A percentile compares a stretch with the other conserved stretches of the same genome.
Evolutionary conservation across 176 grass and related monocot genomes (phyloP).

Genomic region (Phoenix roebelenii): DNA sequence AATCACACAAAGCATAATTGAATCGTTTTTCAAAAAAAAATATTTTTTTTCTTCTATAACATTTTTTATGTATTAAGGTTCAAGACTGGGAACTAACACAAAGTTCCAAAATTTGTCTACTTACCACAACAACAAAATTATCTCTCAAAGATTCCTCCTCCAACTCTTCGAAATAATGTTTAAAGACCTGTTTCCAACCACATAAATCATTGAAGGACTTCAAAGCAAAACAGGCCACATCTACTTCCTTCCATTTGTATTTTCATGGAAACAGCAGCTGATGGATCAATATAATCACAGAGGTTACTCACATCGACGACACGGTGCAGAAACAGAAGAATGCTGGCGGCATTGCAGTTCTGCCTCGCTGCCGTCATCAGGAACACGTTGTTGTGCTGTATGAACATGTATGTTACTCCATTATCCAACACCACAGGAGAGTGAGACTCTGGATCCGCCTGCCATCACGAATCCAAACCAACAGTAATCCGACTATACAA

Average conservation of each 20-base stretch:
- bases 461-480: conserved; percentile 4
- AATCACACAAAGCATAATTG: no score
- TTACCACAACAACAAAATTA: conserved; percentile 98
- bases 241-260: no score
- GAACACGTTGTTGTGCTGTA: conserved; percentile 96
- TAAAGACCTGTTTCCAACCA: conserved; percentile 52
- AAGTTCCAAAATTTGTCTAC: conserved; percentile 12
- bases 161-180: conserved; percentile 97
- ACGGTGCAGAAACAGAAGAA: conserved; percentile 87
- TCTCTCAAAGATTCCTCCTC: conserved; percentile 96
- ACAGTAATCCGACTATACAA: no score
- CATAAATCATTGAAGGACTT: no score
- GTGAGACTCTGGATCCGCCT: conserved; percentile 74
- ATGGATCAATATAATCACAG: background rate
- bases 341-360: conserved; percentile 95
- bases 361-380: conserved; percentile 83
- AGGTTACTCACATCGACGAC: conserved; percentile 53
- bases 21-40: no score
- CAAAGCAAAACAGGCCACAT: no score
- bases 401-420: conserved; percentile 96
- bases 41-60: no score
- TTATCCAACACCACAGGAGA: conserved; percentile 88
- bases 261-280: background rate
- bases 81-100: no score
- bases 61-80: no score